Evolutionary conservation across 768 basidiomycete genomes (phyloP), one percentile per base, ranked within the genome.

Genomic region (Zangia roseola): DNA sequence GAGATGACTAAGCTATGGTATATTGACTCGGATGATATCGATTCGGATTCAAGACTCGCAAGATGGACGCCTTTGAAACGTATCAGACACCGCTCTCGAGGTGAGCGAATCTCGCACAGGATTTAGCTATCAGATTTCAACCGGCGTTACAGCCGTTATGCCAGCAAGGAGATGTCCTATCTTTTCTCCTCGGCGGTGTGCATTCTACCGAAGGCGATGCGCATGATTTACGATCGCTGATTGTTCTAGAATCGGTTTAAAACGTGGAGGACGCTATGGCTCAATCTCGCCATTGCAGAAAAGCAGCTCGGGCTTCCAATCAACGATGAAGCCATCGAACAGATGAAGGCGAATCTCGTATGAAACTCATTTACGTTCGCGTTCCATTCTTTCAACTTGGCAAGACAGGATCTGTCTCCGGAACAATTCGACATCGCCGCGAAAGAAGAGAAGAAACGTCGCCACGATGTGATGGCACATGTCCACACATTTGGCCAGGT

Each of bases 401-500:
- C 4, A n/a, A 48, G 30, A 12, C 59, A 94, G 93, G 67, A 86
- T 39, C 71, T 98, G 25, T 92, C 93, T 47, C 86, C 82, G 10
- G 82, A 86, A 40, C 97, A 99, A 72, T 95, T 98, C 62, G 86
- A 85, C 55, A 77, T 90, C 45, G 97, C 97, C 2, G 94, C 93
- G 0, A 73, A 79, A 47, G 97, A 99, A 69, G 97, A 99, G 73
- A 98, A 97, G 76, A 97, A 93, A 71, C 75, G 97, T 21, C 80
- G 97, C 12, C 97, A 99, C 72, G 97, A 99, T 70, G 97, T 99
- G 37, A 99, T 99, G 97, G 97, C 97, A 0, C 97, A 99, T 63
- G 97, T 99, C 37, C 93, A 98, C 71, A 97, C 94, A 4, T 99
- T 97, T 65, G 94, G 94, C 6, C 80, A 78, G 38, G 88, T 94